Evolutionary conservation across 768 basidiomycete genomes (phyloP).

Genomic region (Suillus ampliporus): DNA sequence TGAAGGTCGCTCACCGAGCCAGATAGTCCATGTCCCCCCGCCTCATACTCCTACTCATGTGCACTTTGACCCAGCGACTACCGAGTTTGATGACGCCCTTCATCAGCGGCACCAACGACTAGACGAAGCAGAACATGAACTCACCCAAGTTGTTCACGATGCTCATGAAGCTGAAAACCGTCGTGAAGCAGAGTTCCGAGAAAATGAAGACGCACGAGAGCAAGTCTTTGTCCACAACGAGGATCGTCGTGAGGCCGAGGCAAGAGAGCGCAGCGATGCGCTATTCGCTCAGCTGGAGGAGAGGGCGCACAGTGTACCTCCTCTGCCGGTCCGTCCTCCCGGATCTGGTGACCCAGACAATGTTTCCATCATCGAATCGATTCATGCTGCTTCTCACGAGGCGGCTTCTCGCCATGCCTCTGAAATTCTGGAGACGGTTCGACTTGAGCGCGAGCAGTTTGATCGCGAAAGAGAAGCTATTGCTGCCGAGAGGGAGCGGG

Average conservation of each 20-base stretch:
- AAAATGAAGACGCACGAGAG: slow-evolving; percentile 68
- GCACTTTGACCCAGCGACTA: slow-evolving; percentile 25
- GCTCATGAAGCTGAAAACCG: slow-evolving; percentile 65
- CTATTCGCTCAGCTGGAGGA: slow-evolving; percentile 36
- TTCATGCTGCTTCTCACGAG: slow-evolving; percentile 52
- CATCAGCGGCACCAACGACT: slow-evolving; percentile 57
- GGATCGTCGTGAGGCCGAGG: slow-evolving; percentile 60
- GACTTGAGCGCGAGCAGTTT: slow-evolving; percentile 63
- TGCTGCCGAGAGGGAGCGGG: slow-evolving; percentile 57
- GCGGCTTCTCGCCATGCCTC: slow-evolving; percentile 61
- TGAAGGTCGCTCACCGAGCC: slow-evolving; percentile 27
- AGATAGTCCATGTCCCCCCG: slow-evolving; percentile 31
- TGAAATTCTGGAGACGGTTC: slow-evolving; percentile 64
- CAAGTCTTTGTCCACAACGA: slow-evolving; percentile 65
- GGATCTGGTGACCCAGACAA: slow-evolving; percentile 30
- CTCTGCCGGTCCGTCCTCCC: slow-evolving; percentile 24
- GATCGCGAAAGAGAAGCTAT: slow-evolving; percentile 58
- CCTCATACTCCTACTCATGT: slow-evolving; percentile 20
- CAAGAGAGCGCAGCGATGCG: slow-evolving; percentile 43
- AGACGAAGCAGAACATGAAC: slow-evolving; percentile 55
- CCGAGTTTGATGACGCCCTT: slow-evolving; percentile 50
- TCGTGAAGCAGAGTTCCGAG: slow-evolving; percentile 68
- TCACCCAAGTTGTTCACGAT: slow-evolving; percentile 53
- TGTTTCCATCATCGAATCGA: slow-evolving; percentile 40
- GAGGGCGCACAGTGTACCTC: slow-evolving; percentile 28